phyloP scores from a whole-genome alignment of 805 yeast species.

The Hanseniaspora clermontiae region DNA sequence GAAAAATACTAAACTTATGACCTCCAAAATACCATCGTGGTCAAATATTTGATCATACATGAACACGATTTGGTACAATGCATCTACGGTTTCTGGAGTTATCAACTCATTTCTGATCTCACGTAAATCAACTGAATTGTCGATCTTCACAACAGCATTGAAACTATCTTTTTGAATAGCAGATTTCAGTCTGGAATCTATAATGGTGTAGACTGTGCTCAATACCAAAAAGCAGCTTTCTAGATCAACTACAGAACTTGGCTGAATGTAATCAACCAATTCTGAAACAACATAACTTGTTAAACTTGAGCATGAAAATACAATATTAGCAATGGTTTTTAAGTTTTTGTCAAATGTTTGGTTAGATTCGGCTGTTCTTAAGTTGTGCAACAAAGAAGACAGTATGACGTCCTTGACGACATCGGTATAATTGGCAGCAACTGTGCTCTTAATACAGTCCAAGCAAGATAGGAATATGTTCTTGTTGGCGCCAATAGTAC shows the following conservation, averaged over 20 bases:
- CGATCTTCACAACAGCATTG: neutral
- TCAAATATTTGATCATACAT: constrained; percentile 3
- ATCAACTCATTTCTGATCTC: neutral
- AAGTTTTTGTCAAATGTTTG: constrained; percentile 18
- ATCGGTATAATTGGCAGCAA: constrained; percentile 21
- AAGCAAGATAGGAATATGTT: constrained; percentile 43
- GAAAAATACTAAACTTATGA: constrained; percentile 12
- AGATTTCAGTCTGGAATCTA: constrained; percentile 3
- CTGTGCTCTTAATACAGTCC: constrained; percentile 39
- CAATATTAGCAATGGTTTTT: constrained; percentile 38
- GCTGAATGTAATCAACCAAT: constrained; percentile 20
- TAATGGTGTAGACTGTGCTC: constrained; percentile 8
- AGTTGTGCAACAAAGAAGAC: neutral
- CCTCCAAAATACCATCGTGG: constrained; percentile 12
- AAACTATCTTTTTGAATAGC: neutral
- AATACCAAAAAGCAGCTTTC: constrained; percentile 12
- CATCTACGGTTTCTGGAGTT: neutral
- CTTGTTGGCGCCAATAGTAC: constrained; percentile 30
- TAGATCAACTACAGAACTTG: constrained; percentile 7
- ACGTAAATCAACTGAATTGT: neutral
- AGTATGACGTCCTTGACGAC: constrained; percentile 38
- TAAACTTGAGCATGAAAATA: constrained; percentile 36
- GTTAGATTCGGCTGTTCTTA: constrained; percentile 5
- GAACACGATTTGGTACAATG: constrained; percentile 6
- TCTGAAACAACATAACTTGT: constrained; percentile 21